These are phyloP conservation scores for Dillenia turbinata DNA, from an alignment of 164 flowering plant genomes.

Conservation along the genomic window DNA sequence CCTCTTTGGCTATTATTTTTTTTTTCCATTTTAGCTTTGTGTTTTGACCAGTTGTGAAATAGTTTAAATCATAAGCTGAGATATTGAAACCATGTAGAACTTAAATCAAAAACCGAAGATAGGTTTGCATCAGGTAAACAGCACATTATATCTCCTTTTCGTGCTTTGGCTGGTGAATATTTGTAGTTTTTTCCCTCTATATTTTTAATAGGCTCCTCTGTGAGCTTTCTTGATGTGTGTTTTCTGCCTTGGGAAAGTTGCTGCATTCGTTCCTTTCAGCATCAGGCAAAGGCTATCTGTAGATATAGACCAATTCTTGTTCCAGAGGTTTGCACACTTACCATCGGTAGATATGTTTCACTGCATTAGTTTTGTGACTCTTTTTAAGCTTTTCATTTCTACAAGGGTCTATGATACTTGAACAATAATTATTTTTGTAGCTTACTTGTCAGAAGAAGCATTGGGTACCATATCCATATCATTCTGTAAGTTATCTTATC, in stretches of 20 bases:
- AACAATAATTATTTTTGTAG: conserved; percentile 20
- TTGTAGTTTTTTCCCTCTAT: neutral
- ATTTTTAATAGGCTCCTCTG: neutral
- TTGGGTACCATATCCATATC: conserved; percentile 21
- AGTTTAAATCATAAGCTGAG: too few relatives aligned
- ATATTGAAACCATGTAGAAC: too few relatives aligned
- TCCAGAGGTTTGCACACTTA: conserved; percentile 38
- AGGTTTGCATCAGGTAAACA: too few relatives aligned
- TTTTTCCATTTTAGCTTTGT: too few relatives aligned
- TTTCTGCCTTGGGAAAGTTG: conserved; percentile 27
- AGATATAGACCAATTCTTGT: conserved; percentile 21
- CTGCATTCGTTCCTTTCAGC: conserved; percentile 19
- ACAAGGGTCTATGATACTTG: conserved; percentile 5
- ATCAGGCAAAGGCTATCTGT: conserved; percentile 21
- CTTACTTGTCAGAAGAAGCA: conserved; percentile 19
- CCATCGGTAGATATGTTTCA: neutral
- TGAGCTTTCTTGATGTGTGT: neutral
- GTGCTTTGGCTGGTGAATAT: too few relatives aligned
- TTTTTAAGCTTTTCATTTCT: neutral
- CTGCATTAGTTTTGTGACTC: neutral
- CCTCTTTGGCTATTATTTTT: too few relatives aligned
- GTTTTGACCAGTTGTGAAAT: too few relatives aligned
- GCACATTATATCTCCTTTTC: neutral
- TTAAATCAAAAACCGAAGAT: too few relatives aligned
- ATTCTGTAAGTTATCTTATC: conserved; percentile 31